Evolutionary conservation across 768 basidiomycete species (phyloP), one percentile per base, ranked within the genome.

Genomic region (Strobilomyces echinocephalus): DNA sequence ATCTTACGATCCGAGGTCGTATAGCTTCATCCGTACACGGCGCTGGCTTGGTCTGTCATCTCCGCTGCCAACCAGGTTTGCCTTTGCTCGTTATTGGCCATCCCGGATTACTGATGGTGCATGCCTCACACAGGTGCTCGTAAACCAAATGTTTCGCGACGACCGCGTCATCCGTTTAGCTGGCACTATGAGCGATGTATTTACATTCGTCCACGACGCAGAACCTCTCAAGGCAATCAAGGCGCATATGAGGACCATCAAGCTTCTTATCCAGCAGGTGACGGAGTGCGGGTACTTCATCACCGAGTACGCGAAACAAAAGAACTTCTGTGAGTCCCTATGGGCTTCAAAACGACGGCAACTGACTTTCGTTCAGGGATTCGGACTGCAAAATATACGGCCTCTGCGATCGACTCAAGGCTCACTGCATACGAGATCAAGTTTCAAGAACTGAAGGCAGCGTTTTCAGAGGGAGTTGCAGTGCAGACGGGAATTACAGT

Each of bases 231-330:
- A 39, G 36, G 12, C 14, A 9, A 31, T 51, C 16, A 9, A 42
- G 15, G 34, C 40, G 9, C 33, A 51, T 21, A 18, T 20, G 8
- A 10, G 34, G 3, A 11, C n/a, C 1, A 20, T 54, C 15, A 18
- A 7, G 16, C 45, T 39, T 42, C 18, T 55, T 6, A 15, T 47
- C 7, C 35, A 46, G 30, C 43, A 50, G 9, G 34, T 50, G 24
- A 50, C 50, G 26, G 50, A 51, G 42, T 51, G 50, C 12, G 50
- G 26, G 7, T 52, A 30, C 28, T 52, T 52, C 43, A 46, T 52
- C 43, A 21, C 28, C 2, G 44, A 52, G 2, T 52, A 52, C 3
- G 34, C 26, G 8, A 52, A 52, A 11, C 38, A 30, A 10, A 21
- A 21, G 8, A 31, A 21, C 38, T 40, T 40, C 8, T 40, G 48